phyloP scores from a whole-genome alignment of 2,329 filamentous ascomycete species.

The Conoideocrella luteorostrata region DNA sequence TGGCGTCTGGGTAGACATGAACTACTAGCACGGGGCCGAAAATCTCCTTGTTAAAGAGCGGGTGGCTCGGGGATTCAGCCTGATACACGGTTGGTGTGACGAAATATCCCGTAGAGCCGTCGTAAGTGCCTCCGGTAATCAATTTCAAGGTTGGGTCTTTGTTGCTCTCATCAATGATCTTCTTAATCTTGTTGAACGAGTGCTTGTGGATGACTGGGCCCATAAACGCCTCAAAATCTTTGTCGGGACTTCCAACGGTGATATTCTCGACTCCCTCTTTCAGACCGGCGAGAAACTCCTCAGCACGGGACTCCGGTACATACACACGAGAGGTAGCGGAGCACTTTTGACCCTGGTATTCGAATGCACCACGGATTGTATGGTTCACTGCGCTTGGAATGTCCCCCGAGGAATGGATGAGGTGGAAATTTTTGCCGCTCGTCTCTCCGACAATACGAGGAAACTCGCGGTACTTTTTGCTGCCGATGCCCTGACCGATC shows the following conservation, averaged over 20 bases:
- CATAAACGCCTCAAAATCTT: slow-evolving; percentile 32
- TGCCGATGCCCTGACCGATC: slow-evolving; percentile 19
- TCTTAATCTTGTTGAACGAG: slow-evolving; percentile 39
- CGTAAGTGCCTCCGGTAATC: slow-evolving; percentile 38
- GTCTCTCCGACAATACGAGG: slow-evolving; percentile 45
- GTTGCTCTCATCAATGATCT: slow-evolving; percentile 38
- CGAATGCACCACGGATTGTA: slow-evolving; percentile 42
- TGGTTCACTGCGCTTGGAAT: slow-evolving; percentile 38
- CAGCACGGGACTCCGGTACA: slow-evolving; percentile 40
- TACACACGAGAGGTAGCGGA: slow-evolving; percentile 47
- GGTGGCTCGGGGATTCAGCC: slow-evolving; percentile 33
- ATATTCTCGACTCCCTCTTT: slow-evolving; percentile 17
- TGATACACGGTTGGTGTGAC: slow-evolving; percentile 42
- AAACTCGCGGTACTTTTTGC: slow-evolving; percentile 27
- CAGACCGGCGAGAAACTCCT: slow-evolving; percentile 21
- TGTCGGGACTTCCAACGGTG: neutral
- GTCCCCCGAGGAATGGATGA: slow-evolving; percentile 41
- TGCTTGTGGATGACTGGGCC: slow-evolving; percentile 43
- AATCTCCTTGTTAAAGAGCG: slow-evolving; percentile 39
- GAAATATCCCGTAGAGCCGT: slow-evolving; percentile 35
- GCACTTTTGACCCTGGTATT: slow-evolving; percentile 48
- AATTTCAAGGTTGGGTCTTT: slow-evolving; percentile 34
- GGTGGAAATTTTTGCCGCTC: slow-evolving; percentile 47
- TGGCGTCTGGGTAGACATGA: slow-evolving; percentile 41
- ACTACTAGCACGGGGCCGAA: slow-evolving; percentile 41